Evolutionary conservation across 768 basidiomycete species (phyloP), one percentile per base, ranked within the genome.

Genomic region (Suillus alpinus): DNA sequence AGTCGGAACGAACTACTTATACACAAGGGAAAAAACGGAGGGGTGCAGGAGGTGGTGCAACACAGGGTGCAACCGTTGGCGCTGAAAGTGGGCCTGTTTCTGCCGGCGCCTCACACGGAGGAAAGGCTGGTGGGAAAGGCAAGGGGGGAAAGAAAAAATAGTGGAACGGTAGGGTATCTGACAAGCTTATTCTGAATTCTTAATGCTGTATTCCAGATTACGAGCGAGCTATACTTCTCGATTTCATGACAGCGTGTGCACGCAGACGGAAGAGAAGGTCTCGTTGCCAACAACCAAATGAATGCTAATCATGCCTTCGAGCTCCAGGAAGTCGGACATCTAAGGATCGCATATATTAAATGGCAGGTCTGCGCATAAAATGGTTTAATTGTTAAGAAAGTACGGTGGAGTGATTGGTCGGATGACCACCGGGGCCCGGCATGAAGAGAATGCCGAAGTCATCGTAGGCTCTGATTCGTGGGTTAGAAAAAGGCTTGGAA

Each of bases 121-220:
- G 78, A 67, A 76, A 67, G 60, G 59, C 69, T 57, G 61, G 66
- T 34, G 73, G 78, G 47, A 78, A 78, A 58, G 77, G 80, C 10
- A 89, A 86, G 71, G 81, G 83, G 56, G 89, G 86, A 79, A 89
- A 87, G 78, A 87, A 83, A 76, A 87, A 84, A 77, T 88, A 80
- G 26, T 12, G 36, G 23, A 29, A 26, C 26, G 36, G 26, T 26
- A 39, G 26, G 53, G 23, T 26, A 55, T 10, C 36, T 26, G 23
- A 26, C 23, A 55, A 53, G 16, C 23, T 18, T n/a, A 10, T 37
- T 10, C 23, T 9, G 16, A 37, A 23, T 4, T 23, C 14, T 8
- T 53, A 18, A 53, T 37, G 26, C 26, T 26, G 39, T 26, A 55
- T 55, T 39, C 5, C 23, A 55, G 36, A 55, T 55, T 12, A 18